Conservation (phyloP, 257 asterid genomes). For the Solanum clarkiae region DNA sequence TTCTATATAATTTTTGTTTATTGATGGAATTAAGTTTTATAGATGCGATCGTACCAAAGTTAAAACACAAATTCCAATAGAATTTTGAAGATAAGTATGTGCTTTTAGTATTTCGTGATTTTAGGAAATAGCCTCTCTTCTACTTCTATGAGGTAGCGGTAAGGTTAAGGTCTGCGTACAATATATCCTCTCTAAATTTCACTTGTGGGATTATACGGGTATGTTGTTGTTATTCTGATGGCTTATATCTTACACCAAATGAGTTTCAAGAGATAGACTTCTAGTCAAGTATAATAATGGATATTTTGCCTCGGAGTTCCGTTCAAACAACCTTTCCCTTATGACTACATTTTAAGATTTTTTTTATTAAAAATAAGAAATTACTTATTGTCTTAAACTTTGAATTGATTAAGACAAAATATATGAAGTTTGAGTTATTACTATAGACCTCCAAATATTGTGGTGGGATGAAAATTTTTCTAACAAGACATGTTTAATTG, state of each 20-base stretch:
- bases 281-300: background rate
- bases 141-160: too few species aligned
- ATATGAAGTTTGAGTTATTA: background rate
- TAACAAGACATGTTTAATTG: background rate
- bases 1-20: background rate
- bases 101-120: background rate
- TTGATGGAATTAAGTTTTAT: background rate
- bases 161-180: too few species aligned
- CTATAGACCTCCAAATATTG: background rate
- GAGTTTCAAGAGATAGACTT: background rate
- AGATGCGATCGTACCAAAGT: background rate
- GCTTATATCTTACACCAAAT: too few species aligned
- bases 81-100: too few species aligned
- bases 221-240: too few species aligned
- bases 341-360: too few species aligned
- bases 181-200: too few species aligned
- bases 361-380: too few species aligned
- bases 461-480: accelerated
- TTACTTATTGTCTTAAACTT: background rate
- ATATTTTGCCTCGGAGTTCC: background rate
- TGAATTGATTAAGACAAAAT: background rate
- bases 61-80: too few species aligned
- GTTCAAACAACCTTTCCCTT: background rate
- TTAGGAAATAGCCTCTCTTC: too few species aligned
- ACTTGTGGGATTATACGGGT: too few species aligned